These are phyloP conservation scores for Cornus florida DNA, from an alignment of 148 eudicot species.

Conservation along the genomic window DNA sequence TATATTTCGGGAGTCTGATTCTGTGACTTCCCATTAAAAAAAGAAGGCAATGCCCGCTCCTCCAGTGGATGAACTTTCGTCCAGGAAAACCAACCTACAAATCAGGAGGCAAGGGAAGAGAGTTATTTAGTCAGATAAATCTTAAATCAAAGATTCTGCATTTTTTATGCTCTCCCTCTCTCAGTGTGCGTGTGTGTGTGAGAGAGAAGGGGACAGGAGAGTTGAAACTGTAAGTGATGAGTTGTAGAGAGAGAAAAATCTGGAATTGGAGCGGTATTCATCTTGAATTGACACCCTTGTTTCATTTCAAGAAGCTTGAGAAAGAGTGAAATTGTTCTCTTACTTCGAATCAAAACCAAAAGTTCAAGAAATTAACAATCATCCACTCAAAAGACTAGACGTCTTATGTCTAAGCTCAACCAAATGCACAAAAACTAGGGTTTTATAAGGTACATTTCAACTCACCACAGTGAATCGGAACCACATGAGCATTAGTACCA, in stretches of 20 bases:
- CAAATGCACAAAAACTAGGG: not conserved
- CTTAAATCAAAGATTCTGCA: not conserved
- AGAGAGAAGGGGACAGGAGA: too few species aligned
- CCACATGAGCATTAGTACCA: constrained; percentile 63
- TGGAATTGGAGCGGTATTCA: too few species aligned
- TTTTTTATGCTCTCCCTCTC: too few species aligned
- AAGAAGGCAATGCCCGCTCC: constrained; percentile 65
- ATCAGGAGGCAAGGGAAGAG: not conserved
- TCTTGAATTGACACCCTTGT: too few species aligned
- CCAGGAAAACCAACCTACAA: constrained; percentile 98
- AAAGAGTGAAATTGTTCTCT: not conserved
- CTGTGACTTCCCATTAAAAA: constrained; percentile 81
- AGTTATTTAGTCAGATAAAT: not conserved
- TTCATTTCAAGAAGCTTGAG: not conserved
- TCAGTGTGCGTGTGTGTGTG: too few species aligned
- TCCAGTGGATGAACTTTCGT: constrained; percentile 73
- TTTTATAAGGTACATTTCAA: constrained; percentile 14
- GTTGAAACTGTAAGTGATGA: too few species aligned
- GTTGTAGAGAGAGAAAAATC: too few species aligned
- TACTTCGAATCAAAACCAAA: constrained; percentile 4
- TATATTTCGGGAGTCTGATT: constrained; percentile 68
- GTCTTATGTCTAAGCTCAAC: not conserved
- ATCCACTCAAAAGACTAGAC: not conserved
- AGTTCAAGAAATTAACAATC: constrained; percentile 4
- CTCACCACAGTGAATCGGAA: constrained; percentile 82